phyloP scores from a whole-genome alignment of 2,329 filamentous ascomycete species.

The Cladophialophora chaetospira region DNA sequence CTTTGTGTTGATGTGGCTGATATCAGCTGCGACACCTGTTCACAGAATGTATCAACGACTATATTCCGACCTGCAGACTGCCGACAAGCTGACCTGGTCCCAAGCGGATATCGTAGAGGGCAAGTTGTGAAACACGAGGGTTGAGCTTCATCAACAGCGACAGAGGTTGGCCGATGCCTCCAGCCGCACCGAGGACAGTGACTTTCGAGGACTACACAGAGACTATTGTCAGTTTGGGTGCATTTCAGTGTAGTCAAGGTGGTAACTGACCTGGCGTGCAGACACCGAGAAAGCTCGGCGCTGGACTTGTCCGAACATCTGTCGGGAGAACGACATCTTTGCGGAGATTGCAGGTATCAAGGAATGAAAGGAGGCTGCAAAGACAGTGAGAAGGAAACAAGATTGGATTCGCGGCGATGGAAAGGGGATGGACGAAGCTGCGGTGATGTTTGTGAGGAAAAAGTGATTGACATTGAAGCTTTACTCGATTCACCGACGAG shows the following conservation, averaged over 20 bases:
- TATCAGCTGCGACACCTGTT: conserved; percentile 92
- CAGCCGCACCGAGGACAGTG: conserved; percentile 91
- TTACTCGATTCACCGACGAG: background rate
- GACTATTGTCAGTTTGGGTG: conserved; percentile 8
- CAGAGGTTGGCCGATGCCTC: conserved; percentile 97
- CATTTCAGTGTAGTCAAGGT: conserved; percentile 15
- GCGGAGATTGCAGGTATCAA: background rate
- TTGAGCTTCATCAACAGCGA: conserved; percentile 99
- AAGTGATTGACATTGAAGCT: conserved; percentile 10
- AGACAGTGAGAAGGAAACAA: background rate
- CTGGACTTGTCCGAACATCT: conserved; percentile 59
- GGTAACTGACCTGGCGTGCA: conserved; percentile 67
- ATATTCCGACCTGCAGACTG: conserved; percentile 6
- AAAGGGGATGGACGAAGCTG: conserved; percentile 1
- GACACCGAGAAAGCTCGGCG: conserved; percentile 80
- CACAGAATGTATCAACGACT: conserved; percentile 15
- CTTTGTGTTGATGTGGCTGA: conserved; percentile 99
- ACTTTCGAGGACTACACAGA: conserved; percentile 86
- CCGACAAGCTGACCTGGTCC: conserved; percentile 71
- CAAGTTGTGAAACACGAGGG: conserved; percentile 88
- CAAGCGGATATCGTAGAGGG: conserved; percentile 96
- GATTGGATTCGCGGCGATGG: background rate
- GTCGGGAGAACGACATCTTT: conserved; percentile 33
- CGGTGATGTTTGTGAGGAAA: conserved; percentile 2
- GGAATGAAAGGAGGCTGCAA: background rate